Evolutionary conservation across 441 rosid species (phyloP).

Genomic region (Biscutella auriculata): DNA sequence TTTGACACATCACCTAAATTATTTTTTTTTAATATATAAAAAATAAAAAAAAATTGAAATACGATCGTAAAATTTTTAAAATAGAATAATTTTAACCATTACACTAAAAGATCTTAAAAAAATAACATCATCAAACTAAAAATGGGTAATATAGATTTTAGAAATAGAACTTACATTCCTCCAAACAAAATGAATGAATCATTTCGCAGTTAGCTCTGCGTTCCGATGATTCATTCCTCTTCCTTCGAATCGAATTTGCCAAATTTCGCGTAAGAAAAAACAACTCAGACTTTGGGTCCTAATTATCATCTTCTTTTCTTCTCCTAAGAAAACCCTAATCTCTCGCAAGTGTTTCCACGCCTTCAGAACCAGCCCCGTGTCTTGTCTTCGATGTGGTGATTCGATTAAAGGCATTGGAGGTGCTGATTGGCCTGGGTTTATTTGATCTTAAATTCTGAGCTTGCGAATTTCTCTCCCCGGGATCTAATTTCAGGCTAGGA

Average conservation of each 20-base stretch:
- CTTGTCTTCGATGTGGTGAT: background rate
- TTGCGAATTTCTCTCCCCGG: background rate
- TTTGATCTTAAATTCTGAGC: slow-evolving; percentile 10
- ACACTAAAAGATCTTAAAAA: too few relatives aligned
- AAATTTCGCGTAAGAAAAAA: background rate
- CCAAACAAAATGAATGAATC: too few relatives aligned
- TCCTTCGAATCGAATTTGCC: slow-evolving; percentile 6
- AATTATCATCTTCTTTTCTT: background rate
- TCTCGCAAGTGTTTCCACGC: background rate
- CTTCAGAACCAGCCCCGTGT: slow-evolving; percentile 1
- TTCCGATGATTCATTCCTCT: slow-evolving; percentile 5
- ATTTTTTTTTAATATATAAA: too few relatives aligned
- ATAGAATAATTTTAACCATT: too few relatives aligned
- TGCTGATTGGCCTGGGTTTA: background rate
- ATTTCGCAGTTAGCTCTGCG: background rate
- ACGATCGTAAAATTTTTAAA: too few relatives aligned
- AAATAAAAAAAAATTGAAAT: too few relatives aligned
- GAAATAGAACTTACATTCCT: slow-evolving; percentile 1
- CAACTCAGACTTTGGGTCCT: background rate
- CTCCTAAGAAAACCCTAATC: background rate
- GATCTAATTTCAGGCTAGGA: background rate
- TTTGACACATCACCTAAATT: too few relatives aligned
- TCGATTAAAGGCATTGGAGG: background rate
- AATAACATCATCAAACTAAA: too few relatives aligned
- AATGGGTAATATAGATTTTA: too few relatives aligned